phyloP scores from a whole-genome alignment of 2,329 filamentous ascomycete genomes.

The Hyphodiscus sp. region DNA sequence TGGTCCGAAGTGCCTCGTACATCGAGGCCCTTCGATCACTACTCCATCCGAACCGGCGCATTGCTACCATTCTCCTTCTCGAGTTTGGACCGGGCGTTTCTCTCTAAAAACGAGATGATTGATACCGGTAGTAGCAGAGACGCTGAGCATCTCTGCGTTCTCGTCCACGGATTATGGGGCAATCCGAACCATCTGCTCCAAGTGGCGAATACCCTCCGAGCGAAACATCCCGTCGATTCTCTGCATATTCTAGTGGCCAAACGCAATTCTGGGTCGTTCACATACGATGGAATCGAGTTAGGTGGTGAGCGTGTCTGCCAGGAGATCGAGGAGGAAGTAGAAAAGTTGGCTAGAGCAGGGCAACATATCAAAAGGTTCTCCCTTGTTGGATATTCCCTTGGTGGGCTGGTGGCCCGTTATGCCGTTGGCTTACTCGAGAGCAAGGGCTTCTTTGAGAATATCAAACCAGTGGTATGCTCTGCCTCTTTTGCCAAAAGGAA shows the following conservation, averaged over 20 bases:
- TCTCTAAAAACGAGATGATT: constrained; percentile 32
- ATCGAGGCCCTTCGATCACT: constrained; percentile 32
- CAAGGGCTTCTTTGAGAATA: constrained; percentile 69
- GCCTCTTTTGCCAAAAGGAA: background rate
- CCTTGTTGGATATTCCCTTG: constrained; percentile 82
- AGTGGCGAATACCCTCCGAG: constrained; percentile 59
- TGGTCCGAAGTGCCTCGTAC: constrained; percentile 31
- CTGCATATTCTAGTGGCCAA: constrained; percentile 67
- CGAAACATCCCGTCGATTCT: constrained; percentile 52
- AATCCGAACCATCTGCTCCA: constrained; percentile 67
- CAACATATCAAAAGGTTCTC: constrained; percentile 75
- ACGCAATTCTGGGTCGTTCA: constrained; percentile 66
- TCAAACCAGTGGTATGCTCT: constrained; percentile 64
- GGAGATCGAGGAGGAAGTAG: constrained; percentile 60
- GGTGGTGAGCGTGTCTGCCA: constrained; percentile 61
- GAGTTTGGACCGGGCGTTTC: constrained; percentile 32
- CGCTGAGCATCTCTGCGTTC: constrained; percentile 67
- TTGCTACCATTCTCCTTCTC: constrained; percentile 30
- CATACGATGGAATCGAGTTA: constrained; percentile 63
- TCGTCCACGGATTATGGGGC: constrained; percentile 78
- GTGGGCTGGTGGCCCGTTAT: constrained; percentile 81
- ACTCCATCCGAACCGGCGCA: constrained; percentile 20
- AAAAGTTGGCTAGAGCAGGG: constrained; percentile 51
- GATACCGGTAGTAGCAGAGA: constrained; percentile 44
- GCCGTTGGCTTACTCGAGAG: constrained; percentile 77